These are phyloP conservation scores for Talinum fruticosum DNA, from an alignment of 148 eudicot genomes.

Conservation along the genomic window DNA sequence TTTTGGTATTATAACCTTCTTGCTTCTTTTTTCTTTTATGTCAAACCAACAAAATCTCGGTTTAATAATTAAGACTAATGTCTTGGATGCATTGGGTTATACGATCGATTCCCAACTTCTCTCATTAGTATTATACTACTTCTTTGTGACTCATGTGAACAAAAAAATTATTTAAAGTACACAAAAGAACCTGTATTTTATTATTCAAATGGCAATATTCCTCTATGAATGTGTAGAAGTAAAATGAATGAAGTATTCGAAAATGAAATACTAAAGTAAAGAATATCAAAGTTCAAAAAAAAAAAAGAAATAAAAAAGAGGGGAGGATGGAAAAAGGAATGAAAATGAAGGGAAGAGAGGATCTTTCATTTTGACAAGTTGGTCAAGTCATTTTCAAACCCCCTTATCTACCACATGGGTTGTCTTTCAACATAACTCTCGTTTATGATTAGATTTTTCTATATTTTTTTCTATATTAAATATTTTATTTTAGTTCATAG, in stretches of 20 bases:
- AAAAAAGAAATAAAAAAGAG: background rate
- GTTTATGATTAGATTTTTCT: background rate
- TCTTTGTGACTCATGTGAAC: too few species aligned
- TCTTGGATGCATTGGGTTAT: too few species aligned
- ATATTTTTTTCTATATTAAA: too few species aligned
- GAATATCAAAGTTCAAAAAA: background rate
- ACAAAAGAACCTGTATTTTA: too few species aligned
- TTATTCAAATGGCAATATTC: background rate
- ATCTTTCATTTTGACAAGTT: slow-evolving; percentile 6
- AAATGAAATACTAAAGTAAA: background rate
- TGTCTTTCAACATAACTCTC: slow-evolving; percentile 3
- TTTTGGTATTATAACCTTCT: background rate
- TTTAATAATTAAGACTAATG: too few species aligned
- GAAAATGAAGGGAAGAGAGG: slow-evolving; percentile 2
- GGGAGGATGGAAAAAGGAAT: background rate
- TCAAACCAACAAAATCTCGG: too few species aligned
- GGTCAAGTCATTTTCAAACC: slow-evolving; percentile 23
- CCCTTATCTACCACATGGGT: slow-evolving; percentile 12
- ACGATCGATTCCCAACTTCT: too few species aligned
- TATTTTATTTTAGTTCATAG: too few species aligned
- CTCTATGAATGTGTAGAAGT: background rate
- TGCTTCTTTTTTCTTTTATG: too few species aligned
- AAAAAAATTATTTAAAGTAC: too few species aligned
- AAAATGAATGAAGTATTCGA: background rate
- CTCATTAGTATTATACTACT: too few species aligned